phyloP scores from a whole-genome alignment of 805 yeast species.

The Kazachstania africana region DNA sequence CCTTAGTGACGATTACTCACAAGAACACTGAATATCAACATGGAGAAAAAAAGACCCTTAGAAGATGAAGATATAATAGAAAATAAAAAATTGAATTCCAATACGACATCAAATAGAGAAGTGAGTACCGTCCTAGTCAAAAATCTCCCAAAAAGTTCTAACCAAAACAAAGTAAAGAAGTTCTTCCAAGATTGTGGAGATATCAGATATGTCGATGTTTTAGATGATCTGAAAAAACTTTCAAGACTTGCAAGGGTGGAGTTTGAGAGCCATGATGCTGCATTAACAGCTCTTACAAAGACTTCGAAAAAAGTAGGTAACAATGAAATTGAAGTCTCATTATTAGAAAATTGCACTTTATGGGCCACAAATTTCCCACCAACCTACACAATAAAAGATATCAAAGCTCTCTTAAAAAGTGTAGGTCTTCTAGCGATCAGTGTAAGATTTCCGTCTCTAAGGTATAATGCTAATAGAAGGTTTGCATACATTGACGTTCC shows the following conservation, averaged over 20 bases:
- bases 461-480: conserved; percentile 42
- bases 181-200: conserved; percentile 55
- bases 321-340: conserved; percentile 35
- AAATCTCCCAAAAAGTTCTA: conserved; percentile 32
- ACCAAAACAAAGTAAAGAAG: conserved; percentile 29
- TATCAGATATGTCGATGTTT: conserved; percentile 28
- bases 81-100: conserved; percentile 2
- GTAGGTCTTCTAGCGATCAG: conserved; percentile 32
- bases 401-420: conserved; percentile 31
- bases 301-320: conserved; percentile 35
- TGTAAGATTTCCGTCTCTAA: conserved; percentile 54
- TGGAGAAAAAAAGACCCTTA: too few species aligned
- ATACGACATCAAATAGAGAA: conserved; percentile 33
- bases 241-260: conserved; percentile 44
- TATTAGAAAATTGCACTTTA: conserved; percentile 39
- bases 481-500: conserved; percentile 63
- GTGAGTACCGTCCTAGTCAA: conserved; percentile 42
- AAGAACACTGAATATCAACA: too few species aligned
- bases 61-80: not conserved
- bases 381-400: conserved; percentile 27
- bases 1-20: too few species aligned
- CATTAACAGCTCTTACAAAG: conserved; percentile 50
- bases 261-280: conserved; percentile 35
- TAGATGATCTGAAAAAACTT: conserved; percentile 10
- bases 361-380: conserved; percentile 75